Evolutionary conservation across 179 eudicot species (phyloP).

Genomic region (Actinidia arguta): DNA sequence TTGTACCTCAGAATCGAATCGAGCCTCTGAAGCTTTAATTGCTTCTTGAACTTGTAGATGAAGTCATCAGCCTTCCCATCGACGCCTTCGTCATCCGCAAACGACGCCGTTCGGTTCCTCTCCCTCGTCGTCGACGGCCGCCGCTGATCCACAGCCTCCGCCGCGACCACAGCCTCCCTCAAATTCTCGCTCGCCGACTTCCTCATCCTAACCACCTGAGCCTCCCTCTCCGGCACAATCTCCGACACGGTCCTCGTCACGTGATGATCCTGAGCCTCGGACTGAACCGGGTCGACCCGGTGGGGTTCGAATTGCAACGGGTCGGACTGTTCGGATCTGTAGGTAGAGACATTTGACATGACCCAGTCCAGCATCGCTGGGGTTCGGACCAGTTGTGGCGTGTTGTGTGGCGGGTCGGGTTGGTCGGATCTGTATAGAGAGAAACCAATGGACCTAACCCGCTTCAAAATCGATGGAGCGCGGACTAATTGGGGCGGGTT

Average conservation of each 20-base stretch:
- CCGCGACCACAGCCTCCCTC: constrained; percentile 1
- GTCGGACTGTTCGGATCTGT: constrained; percentile 9
- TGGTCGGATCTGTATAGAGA: constrained; percentile 23
- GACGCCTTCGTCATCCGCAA: constrained; percentile 39
- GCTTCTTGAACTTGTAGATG: constrained; percentile 63
- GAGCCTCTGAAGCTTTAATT: constrained; percentile 71
- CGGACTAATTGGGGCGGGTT: constrained; percentile 26
- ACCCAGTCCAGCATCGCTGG: constrained; percentile 45
- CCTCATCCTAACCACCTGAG: constrained; percentile 27
- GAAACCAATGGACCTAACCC: constrained; percentile 41
- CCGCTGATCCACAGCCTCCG: constrained; percentile 22
- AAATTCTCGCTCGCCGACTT: constrained; percentile 36
- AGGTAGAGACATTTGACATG: constrained; percentile 40
- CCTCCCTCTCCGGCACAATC: neutral
- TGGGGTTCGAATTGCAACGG: neutral
- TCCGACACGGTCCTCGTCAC: constrained; percentile 28
- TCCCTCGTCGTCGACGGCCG: constrained; percentile 36
- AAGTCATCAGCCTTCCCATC: constrained; percentile 81
- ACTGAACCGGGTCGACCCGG: neutral
- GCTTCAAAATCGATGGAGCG: constrained; percentile 36
- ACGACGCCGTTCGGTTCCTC: constrained; percentile 26
- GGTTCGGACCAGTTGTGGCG: constrained; percentile 30
- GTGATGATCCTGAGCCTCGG: constrained; percentile 8
- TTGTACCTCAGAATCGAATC: constrained; percentile 60
- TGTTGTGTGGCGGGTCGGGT: neutral